Conservation (phyloP, 2,329 filamentous ascomycete species). For the Didymella keratinophila region DNA sequence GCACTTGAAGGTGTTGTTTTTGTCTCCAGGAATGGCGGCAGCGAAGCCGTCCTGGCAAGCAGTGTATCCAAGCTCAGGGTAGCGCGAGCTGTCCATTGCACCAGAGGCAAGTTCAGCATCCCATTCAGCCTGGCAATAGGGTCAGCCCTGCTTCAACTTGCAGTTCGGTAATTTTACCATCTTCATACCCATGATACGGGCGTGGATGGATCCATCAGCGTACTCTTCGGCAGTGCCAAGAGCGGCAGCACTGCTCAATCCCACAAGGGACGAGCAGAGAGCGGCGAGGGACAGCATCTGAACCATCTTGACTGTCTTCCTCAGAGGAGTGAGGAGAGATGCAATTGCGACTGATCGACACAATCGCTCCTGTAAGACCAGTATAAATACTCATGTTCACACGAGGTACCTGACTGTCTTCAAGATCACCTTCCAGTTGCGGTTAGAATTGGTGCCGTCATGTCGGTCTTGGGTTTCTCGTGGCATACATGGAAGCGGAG, state of each 20-base stretch:
- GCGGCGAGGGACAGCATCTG: constrained; percentile 21
- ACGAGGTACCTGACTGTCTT: constrained; percentile 8
- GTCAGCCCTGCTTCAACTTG: constrained; percentile 10
- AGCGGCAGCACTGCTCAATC: constrained; percentile 33
- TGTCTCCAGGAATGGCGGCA: constrained; percentile 43
- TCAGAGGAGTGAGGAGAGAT: constrained; percentile 1
- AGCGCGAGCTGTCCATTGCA: constrained; percentile 36
- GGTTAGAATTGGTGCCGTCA: constrained; percentile 15
- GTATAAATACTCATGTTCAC: constrained; percentile 14
- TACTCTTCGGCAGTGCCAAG: constrained; percentile 42
- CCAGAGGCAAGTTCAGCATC: constrained; percentile 39
- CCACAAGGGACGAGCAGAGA: constrained; percentile 30
- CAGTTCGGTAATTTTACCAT: constrained; percentile 17
- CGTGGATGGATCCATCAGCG: constrained; percentile 46
- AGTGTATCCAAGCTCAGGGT: constrained; percentile 40
- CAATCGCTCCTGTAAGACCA: background rate
- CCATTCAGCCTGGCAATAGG: constrained; percentile 29
- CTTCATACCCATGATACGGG: constrained; percentile 47
- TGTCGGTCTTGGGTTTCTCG: constrained; percentile 12
- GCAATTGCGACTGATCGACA: constrained; percentile 10
- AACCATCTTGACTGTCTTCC: constrained; percentile 25
- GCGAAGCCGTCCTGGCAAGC: constrained; percentile 46
- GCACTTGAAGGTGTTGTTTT: constrained; percentile 49
- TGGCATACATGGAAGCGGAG: constrained; percentile 14
- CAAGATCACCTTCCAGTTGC: constrained; percentile 16